A percentile compares a stretch with the other conserved stretches of the same genome.
Evolutionary conservation across 2,329 filamentous ascomycete genomes (phyloP).

Genomic region (Diaporthe citri): DNA sequence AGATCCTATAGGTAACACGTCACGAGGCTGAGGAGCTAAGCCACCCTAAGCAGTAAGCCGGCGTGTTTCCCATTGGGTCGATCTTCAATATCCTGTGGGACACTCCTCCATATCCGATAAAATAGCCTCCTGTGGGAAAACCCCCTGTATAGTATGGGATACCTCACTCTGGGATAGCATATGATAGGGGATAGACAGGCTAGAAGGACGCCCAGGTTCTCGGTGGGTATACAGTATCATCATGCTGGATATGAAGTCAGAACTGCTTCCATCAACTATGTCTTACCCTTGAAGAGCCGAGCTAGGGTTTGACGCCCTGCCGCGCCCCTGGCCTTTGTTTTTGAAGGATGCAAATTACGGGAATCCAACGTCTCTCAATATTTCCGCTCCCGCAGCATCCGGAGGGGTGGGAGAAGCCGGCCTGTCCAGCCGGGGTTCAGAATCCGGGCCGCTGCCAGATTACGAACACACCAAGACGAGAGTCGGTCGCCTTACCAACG

Average conservation of each 20-base stretch:
- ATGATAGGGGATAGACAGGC: neutral
- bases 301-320: neutral
- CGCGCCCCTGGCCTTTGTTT: neutral
- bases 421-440: neutral
- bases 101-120: neutral
- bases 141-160: neutral
- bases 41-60: conserved; percentile 5
- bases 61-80: neutral
- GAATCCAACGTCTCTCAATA: conserved; percentile 29
- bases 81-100: neutral
- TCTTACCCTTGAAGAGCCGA: neutral
- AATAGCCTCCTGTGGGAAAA: neutral
- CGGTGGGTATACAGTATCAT: neutral
- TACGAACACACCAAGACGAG: conserved; percentile 25
- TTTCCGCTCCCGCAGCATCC: conserved; percentile 19
- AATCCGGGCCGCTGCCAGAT: neutral
- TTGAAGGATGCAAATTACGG: conserved; percentile 29
- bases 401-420: neutral
- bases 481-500: conserved; percentile 19
- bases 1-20: neutral
- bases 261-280: neutral
- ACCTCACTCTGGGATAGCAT: neutral
- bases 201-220: neutral
- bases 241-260: neutral
- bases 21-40: conserved; percentile 13